Evolutionary conservation across 2,329 filamentous ascomycete genomes (phyloP).

Genomic region (Verticillium klebahnii): DNA sequence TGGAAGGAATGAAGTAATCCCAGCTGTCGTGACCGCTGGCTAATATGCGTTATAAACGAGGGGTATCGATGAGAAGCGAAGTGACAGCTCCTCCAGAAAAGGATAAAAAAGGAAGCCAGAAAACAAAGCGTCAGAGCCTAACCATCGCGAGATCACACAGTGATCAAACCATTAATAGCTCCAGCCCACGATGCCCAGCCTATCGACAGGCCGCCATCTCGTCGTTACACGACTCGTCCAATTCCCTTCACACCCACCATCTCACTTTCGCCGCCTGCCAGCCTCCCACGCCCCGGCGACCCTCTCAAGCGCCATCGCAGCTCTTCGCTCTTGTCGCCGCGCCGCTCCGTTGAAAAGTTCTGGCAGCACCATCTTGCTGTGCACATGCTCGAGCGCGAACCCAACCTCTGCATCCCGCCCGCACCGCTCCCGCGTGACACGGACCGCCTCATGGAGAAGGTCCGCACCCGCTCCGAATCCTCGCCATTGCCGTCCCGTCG

Average conservation of each 20-base stretch:
- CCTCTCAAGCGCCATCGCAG: constrained; percentile 46
- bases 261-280: constrained; percentile 40
- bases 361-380: constrained; percentile 61
- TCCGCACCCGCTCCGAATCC: constrained; percentile 67
- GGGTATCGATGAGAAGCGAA: constrained; percentile 9
- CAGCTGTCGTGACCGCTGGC: constrained; percentile 1
- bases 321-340: constrained; percentile 52
- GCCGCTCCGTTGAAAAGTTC: constrained; percentile 58
- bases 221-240: too few relatives aligned
- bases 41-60: constrained; percentile 3
- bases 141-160: neutral
- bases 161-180: neutral
- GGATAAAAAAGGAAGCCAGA: neutral
- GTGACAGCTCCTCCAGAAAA: neutral
- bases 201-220: neutral
- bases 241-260: constrained; percentile 9
- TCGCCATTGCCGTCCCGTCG: constrained; percentile 65
- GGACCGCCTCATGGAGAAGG: constrained; percentile 69
- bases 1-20: neutral
- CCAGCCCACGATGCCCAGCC: neutral
- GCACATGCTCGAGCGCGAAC: constrained; percentile 75
- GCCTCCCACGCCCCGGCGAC: constrained; percentile 46
- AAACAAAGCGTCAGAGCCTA: neutral
- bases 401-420: constrained; percentile 63
- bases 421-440: constrained; percentile 61